Percentiles rank a stretch among this genome's conserved stretches.
phyloP scores from a whole-genome alignment of 768 basidiomycete genomes.

The Tephrocybe sp. region DNA sequence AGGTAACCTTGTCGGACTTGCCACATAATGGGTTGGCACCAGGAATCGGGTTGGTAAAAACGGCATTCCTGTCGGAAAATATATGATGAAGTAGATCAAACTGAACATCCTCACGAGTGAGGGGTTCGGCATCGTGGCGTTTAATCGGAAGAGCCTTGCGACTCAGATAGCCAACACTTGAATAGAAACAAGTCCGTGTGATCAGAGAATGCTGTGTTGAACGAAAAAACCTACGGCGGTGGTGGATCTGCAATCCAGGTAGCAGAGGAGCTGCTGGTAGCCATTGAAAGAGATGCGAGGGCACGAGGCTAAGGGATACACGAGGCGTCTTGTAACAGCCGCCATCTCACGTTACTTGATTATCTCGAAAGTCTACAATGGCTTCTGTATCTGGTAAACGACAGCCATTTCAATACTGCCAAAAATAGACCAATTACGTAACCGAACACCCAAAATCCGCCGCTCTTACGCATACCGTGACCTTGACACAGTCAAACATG shows the following conservation, averaged over 20 bases:
- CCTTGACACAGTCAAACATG: conserved; percentile 19
- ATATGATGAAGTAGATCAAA: conserved; percentile 80
- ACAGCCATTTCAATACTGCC: neutral
- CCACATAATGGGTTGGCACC: conserved; percentile 43
- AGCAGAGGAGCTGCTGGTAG: conserved; percentile 30
- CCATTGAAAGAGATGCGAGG: conserved; percentile 39
- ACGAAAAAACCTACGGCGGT: conserved; percentile 46
- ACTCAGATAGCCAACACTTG: conserved; percentile 57
- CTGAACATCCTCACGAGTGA: conserved; percentile 83
- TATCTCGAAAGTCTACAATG: conserved; percentile 15
- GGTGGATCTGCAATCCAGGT: conserved; percentile 47
- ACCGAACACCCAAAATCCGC: conserved; percentile 1
- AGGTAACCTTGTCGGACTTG: conserved; percentile 56
- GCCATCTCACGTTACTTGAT: conserved; percentile 16
- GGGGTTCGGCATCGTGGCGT: conserved; percentile 77
- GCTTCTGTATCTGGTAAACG: neutral
- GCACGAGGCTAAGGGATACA: conserved; percentile 27
- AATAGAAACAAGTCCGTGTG: conserved; percentile 10
- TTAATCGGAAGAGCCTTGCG: conserved; percentile 77
- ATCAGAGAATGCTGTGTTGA: neutral
- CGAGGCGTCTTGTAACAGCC: conserved; percentile 11
- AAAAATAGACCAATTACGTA: conserved; percentile 17
- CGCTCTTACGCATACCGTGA: conserved; percentile 1
- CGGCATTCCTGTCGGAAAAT: conserved; percentile 64
- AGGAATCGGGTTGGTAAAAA: conserved; percentile 67